Percentiles rank a stretch among this genome's conserved stretches.
These are phyloP conservation scores for Colletotrichum tamarilloi DNA, from an alignment of 2,329 filamentous ascomycete genomes.

Conservation along the genomic window DNA sequence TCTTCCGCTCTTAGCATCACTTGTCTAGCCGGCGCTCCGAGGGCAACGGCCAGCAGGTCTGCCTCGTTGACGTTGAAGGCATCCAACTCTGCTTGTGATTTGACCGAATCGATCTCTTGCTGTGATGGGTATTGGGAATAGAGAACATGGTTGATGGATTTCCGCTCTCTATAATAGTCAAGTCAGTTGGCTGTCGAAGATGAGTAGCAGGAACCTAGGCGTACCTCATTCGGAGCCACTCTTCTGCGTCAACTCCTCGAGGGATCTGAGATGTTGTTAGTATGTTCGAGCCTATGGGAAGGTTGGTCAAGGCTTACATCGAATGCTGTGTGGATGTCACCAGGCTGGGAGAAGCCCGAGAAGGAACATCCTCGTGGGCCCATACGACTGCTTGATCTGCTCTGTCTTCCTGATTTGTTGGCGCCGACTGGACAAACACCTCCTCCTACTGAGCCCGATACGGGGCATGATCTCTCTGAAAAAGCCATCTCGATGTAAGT, in stretches of 20 bases:
- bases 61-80: slow-evolving; percentile 58
- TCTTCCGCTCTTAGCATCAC: slow-evolving; percentile 64
- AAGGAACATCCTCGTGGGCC: slow-evolving; percentile 48
- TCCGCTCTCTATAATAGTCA: slow-evolving; percentile 50
- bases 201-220: background rate
- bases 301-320: slow-evolving; percentile 43
- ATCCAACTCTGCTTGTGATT: slow-evolving; percentile 53
- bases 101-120: slow-evolving; percentile 51
- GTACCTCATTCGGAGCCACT: slow-evolving; percentile 58
- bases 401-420: slow-evolving; percentile 21
- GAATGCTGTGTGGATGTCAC: slow-evolving; percentile 47
- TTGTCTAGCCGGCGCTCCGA: slow-evolving; percentile 65
- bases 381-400: slow-evolving; percentile 29
- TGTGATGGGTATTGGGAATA: slow-evolving; percentile 55
- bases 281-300: background rate
- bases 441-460: slow-evolving; percentile 42
- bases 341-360: slow-evolving; percentile 43
- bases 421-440: slow-evolving; percentile 40
- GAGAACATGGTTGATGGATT: slow-evolving; percentile 59
- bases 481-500: slow-evolving; percentile 35
- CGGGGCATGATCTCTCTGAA: slow-evolving; percentile 45
- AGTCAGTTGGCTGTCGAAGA: slow-evolving; percentile 9
- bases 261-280: slow-evolving; percentile 50
- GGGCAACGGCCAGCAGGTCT: slow-evolving; percentile 61
- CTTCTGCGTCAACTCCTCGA: slow-evolving; percentile 54